These are phyloP conservation scores for Sistotremastrum suecicum DNA, from an alignment of 768 basidiomycete genomes.

Conservation along the genomic window DNA sequence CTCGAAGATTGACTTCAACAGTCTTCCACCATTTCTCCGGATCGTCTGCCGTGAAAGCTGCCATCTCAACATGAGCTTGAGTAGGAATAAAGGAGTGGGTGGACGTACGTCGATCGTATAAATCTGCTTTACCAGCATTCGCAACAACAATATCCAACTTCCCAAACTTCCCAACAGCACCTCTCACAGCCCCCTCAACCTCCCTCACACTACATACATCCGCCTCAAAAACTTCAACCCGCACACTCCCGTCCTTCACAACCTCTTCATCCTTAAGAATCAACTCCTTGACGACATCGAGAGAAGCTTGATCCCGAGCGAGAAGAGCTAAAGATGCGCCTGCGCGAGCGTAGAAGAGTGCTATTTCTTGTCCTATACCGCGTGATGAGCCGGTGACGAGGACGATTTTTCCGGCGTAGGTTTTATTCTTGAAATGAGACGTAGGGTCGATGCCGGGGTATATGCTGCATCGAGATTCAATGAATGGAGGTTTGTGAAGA, in stretches of 20 bases:
- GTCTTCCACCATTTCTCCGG: constrained; percentile 13
- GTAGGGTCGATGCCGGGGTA: constrained; percentile 17
- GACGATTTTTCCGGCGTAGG: constrained; percentile 15
- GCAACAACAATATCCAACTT: constrained; percentile 16
- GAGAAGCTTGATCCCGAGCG: constrained; percentile 7
- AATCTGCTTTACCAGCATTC: constrained; percentile 11
- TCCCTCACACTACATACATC: constrained; percentile 13
- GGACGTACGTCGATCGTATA: no score
- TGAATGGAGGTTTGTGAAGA: no score
- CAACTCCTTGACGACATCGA: constrained; percentile 10
- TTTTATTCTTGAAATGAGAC: constrained; percentile 5
- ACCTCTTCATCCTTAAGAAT: constrained; percentile 5
- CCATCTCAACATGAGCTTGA: no score
- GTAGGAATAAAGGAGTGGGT: no score
- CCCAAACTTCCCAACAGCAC: constrained; percentile 13
- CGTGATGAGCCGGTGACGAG: constrained; percentile 15
- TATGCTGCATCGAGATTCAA: constrained; percentile 1
- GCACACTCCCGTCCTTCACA: constrained; percentile 4
- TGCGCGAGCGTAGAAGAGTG: constrained; percentile 13
- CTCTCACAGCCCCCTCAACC: constrained; percentile 12
- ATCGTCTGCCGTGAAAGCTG: neutral
- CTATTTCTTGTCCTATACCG: constrained; percentile 16
- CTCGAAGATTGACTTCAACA: constrained; percentile 12
- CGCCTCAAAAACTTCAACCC: constrained; percentile 10
- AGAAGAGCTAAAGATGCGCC: constrained; percentile 15